Evolutionary conservation across 768 basidiomycete genomes (phyloP).

Genomic region (Lentinula raphanica): DNA sequence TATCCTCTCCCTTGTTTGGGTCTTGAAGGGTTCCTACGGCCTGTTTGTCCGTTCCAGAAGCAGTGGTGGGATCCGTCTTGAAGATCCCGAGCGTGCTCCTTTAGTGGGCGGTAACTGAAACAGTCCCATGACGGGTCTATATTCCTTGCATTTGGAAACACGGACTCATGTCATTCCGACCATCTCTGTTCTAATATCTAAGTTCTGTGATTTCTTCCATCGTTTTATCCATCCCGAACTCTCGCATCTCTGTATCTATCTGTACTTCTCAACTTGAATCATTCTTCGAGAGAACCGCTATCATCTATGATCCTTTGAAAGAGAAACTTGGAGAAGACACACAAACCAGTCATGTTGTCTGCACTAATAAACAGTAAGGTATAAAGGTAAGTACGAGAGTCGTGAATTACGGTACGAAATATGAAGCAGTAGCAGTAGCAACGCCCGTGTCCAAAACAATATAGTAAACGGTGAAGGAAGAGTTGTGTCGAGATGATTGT

Average conservation of each 20-base stretch:
- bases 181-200: too few relatives aligned
- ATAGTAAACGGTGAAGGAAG: not conserved
- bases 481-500: not conserved
- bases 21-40: constrained; percentile 70
- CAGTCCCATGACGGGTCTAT: too few relatives aligned
- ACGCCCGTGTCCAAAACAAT: too few relatives aligned
- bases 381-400: too few relatives aligned
- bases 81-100: constrained; percentile 86
- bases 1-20: constrained; percentile 79
- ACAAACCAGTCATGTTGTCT: too few relatives aligned
- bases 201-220: not conserved
- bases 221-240: not conserved
- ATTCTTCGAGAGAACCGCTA: too few relatives aligned
- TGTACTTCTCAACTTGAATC: too few relatives aligned
- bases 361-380: too few relatives aligned
- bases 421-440: too few relatives aligned
- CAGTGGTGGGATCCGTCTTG: constrained; percentile 54
- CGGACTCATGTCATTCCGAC: not conserved
- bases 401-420: too few relatives aligned
- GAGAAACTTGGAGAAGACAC: too few relatives aligned
- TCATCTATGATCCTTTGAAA: too few relatives aligned
- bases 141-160: not conserved
- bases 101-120: constrained; percentile 43
- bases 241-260: not conserved
- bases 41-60: constrained; percentile 34